phyloP scores from a whole-genome alignment of 495 filamentous ascomycete genomes.

The Aspergillus leporis region DNA sequence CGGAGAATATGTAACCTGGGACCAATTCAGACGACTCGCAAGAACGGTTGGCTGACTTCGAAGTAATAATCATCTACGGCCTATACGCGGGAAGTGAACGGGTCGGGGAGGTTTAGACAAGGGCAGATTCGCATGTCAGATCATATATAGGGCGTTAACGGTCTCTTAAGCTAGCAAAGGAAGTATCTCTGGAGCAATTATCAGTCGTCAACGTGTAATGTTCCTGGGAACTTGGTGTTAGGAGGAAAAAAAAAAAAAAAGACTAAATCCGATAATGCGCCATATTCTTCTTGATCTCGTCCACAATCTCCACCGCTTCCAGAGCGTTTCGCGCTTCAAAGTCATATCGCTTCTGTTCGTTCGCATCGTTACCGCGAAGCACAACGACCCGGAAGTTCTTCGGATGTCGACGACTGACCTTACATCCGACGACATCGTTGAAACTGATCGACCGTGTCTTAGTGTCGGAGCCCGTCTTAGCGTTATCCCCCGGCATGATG shows the following conservation, averaged over 20 bases:
- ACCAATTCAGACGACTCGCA: background rate
- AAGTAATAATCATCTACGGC: background rate
- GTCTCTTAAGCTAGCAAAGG: background rate
- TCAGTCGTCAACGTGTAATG: conserved; percentile 1
- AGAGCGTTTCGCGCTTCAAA: conserved; percentile 81
- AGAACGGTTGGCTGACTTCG: background rate
- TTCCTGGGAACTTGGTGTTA: no score
- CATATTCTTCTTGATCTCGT: conserved; percentile 73
- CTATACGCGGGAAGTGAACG: no score
- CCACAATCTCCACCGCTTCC: conserved; percentile 87
- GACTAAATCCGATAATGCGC: conserved; percentile 47
- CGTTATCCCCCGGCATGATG: conserved; percentile 75
- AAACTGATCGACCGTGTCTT: conserved; percentile 93
- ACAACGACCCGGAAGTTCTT: conserved; percentile 89
- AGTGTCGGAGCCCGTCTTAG: conserved; percentile 53
- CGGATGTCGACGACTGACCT: conserved; percentile 86
- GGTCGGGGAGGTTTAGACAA: no score
- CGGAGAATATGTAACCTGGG: no score
- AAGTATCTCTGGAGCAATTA: background rate
- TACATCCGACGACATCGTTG: conserved; percentile 88
- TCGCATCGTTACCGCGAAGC: conserved; percentile 64
- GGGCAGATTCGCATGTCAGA: background rate
- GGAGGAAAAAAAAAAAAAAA: conserved; percentile 1
- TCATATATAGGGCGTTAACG: background rate
- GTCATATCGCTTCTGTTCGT: conserved; percentile 90